Base-by-base conservation (phyloP, 2,329 filamentous ascomycete genomes). In the Alternaria brassicicola region DNA sequence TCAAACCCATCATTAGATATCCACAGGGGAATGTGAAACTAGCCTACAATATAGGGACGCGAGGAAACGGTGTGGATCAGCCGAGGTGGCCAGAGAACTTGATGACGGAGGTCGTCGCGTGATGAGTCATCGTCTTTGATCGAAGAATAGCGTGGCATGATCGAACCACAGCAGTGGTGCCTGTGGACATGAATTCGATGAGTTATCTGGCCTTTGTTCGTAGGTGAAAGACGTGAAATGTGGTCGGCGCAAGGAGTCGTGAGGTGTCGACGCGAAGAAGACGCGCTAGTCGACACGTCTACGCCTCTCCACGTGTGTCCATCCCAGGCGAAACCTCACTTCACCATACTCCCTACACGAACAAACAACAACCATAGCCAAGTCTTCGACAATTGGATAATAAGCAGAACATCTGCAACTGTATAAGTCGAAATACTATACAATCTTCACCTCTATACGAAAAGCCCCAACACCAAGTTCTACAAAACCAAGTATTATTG, bases 21-120 rank as follows among this genome's bases (percentile, higher is more conserved):
- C 67, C 69, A 1, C 56, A 64, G 1, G 66, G 63, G 0, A 62
- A 54, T 17, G 71, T 74, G 8, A 36, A 80, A 47, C 68, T 82
- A 43, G 72, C 73, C 28, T 85, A 78, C 63, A 80, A 83, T 57
- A 74, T 85, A 17, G 81, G 82, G 2, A 83, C 82, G 3, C 75
- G 83, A 63, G 76, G 76, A 7, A 85, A 85, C 68, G 83, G 83
- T 1, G 72, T 80, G 3, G 83, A 85, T 67, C 60, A 77, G 63
- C 69, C 82, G 4, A 68, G 64, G 36, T 86, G 83, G 82, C 83
- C 83, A 7, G 66, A 76, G 10, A 74, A 83, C 70, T 62, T 82
- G 63, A 75, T 67, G 51, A 73, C 73, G 8, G 78, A 81, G 55
- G 56, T 80, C 31, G 74, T 81, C 9, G 57, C 33, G 19, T 73